Evolutionary conservation across 768 basidiomycete genomes (phyloP), one percentile per base, ranked within the genome.

Genomic region (Pulveroboletus sp.): DNA sequence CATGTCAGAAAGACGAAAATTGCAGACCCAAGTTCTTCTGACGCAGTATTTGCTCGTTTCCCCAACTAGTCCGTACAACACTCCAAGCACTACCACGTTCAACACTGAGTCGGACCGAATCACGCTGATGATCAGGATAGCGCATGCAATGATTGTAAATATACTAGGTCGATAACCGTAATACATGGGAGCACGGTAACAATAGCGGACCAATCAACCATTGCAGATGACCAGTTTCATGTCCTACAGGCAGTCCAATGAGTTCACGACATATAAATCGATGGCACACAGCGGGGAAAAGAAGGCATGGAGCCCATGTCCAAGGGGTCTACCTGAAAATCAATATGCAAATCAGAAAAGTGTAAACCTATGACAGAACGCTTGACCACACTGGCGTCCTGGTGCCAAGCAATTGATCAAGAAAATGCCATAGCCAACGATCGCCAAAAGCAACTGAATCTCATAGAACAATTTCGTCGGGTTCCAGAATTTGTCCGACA

Each of bases 221-320:
- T 83, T 82, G 26, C 82, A 54, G 24, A 85, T 76, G 7, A 77
- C 71, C 21, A 83, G 61, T 75, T 82, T 43, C 11, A 46, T 41
- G 3, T 35, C 45, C 2, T 12, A 5, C 30, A 8, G 33, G 55
- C 43, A 62, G 43, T 14, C 12, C 12, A 11, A 14, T 27, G 4
- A 6, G 4, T 26, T 6, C 14, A 38, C 14, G 40, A 14, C 43
- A 1, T 30, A 11, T 27, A 7, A 32, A 43, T 2, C 10, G 33
- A 32, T 12, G 10, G 53, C 64, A 28, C 48, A 81, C 82, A 18
- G 73, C 73, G 83, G 83, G 0, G 82, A 74, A 14, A 85, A 66
- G 21, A 63, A 65, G 1, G 67, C 48, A 37, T 65, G 57, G 26
- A 81, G 66, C 3, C 76, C 76, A 41, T 78, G 78, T 48, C 68